Evolutionary conservation across 169 alveolate genomes (phyloP).

Genomic region (Cryptosporidium felis): DNA sequence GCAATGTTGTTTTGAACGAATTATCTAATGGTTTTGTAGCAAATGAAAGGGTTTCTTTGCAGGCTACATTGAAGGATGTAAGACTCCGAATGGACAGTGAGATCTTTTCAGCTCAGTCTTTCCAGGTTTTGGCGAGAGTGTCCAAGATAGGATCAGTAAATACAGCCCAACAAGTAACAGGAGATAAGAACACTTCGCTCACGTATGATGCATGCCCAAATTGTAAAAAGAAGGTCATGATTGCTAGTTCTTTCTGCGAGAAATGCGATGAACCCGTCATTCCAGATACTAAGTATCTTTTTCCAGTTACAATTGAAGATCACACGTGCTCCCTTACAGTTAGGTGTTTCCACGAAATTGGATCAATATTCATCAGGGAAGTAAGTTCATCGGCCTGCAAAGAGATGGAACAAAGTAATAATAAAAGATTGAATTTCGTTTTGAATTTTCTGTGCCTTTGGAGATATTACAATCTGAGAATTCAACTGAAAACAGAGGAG

Average conservation of each 20-base stretch:
- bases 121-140: slow-evolving; percentile 36
- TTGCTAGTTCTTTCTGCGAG: slow-evolving; percentile 28
- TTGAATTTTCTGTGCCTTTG: slow-evolving; percentile 12
- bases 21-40: not conserved
- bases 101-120: not conserved
- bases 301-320: slow-evolving; percentile 67
- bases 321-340: slow-evolving; percentile 52
- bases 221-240: slow-evolving; percentile 54
- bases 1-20: not conserved
- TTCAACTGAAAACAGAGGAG: slow-evolving; percentile 46
- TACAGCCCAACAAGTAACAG: not conserved
- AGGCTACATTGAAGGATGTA: slow-evolving; percentile 17
- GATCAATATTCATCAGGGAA: slow-evolving; percentile 16
- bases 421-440: slow-evolving; percentile 29
- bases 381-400: slow-evolving; percentile 39
- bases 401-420: slow-evolving; percentile 17
- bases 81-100: slow-evolving; percentile 13
- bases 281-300: slow-evolving; percentile 52
- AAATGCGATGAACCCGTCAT: slow-evolving; percentile 60
- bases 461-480: slow-evolving; percentile 35
- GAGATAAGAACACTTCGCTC: slow-evolving; percentile 10
- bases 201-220: slow-evolving; percentile 69
- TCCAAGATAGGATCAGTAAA: slow-evolving; percentile 42
- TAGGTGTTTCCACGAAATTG: slow-evolving; percentile 59
- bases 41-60: not conserved